phyloP scores from a whole-genome alignment of 305 asterid species.

The Fraxinus albicans region DNA sequence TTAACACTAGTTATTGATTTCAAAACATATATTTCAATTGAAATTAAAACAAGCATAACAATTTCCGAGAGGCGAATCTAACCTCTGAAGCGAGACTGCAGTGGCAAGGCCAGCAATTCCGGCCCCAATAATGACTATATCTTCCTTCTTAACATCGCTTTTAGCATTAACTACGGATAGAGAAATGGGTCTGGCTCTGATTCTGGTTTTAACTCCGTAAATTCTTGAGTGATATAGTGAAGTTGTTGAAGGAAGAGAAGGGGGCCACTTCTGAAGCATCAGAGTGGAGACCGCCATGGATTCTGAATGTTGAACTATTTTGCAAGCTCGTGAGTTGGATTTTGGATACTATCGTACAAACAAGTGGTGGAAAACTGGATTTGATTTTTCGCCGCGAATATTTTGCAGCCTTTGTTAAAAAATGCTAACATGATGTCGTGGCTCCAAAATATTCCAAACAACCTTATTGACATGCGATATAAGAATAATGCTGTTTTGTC shows the following conservation, averaged over 20 bases:
- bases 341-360: neutral
- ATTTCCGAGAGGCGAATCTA: neutral
- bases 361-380: neutral
- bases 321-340: neutral
- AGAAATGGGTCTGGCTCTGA: constrained; percentile 23
- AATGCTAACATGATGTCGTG: neutral
- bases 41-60: neutral
- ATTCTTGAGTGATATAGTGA: neutral
- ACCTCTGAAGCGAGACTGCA: constrained; percentile 84
- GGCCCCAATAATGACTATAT: constrained; percentile 75
- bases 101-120: constrained; percentile 93
- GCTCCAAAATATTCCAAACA: neutral
- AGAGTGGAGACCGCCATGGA: constrained; percentile 25
- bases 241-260: constrained; percentile 2
- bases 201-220: constrained; percentile 13
- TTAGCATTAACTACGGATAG: constrained; percentile 23
- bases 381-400: neutral
- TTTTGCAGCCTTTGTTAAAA: neutral
- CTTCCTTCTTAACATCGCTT: constrained; percentile 38
- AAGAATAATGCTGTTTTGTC: too few relatives aligned
- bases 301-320: neutral
- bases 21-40: neutral
- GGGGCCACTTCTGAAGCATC: constrained; percentile 22
- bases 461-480: neutral
- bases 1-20: neutral